Evolutionary conservation across 1,139 yeast genomes (phyloP).

Genomic region (Blastobotrys persicus): DNA sequence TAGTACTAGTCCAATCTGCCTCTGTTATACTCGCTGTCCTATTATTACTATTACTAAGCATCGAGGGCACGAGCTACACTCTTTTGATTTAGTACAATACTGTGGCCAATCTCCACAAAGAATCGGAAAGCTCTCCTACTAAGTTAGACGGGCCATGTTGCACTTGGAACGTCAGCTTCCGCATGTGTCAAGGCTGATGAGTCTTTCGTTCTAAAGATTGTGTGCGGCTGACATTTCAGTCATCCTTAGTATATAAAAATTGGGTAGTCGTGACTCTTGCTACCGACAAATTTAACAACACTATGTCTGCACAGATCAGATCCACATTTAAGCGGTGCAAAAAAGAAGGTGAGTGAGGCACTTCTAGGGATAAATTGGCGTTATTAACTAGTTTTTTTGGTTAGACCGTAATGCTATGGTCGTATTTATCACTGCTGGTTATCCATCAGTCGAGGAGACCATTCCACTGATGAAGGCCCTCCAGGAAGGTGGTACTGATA

Average conservation of each 20-base stretch:
- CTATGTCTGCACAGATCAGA: slow-evolving; percentile 16
- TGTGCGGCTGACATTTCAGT: neutral
- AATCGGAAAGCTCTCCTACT: too few relatives aligned
- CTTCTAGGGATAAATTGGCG: neutral
- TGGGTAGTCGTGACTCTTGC: neutral
- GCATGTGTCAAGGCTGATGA: too few relatives aligned
- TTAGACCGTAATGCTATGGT: slow-evolving; percentile 72
- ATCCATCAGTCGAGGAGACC: slow-evolving; percentile 84
- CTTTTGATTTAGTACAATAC: too few relatives aligned
- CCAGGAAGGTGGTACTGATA: slow-evolving; percentile 94
- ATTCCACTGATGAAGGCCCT: slow-evolving; percentile 80
- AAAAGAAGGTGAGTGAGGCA: slow-evolving; percentile 10
- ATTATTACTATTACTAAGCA: too few relatives aligned
- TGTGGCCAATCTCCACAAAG: too few relatives aligned
- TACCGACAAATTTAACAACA: neutral
- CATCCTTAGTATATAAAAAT: neutral
- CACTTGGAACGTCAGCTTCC: too few relatives aligned
- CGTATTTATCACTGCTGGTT: slow-evolving; percentile 93
- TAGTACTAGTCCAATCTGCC: too few relatives aligned
- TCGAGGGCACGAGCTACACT: too few relatives aligned
- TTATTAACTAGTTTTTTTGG: neutral
- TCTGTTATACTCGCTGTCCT: too few relatives aligned
- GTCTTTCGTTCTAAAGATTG: too few relatives aligned
- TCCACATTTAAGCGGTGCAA: slow-evolving; percentile 17
- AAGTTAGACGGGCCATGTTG: too few relatives aligned